Percentiles rank a stretch among this genome's conserved stretches.
phyloP scores from a whole-genome alignment of 495 filamentous ascomycete species.

The Parathielavia appendiculata region DNA sequence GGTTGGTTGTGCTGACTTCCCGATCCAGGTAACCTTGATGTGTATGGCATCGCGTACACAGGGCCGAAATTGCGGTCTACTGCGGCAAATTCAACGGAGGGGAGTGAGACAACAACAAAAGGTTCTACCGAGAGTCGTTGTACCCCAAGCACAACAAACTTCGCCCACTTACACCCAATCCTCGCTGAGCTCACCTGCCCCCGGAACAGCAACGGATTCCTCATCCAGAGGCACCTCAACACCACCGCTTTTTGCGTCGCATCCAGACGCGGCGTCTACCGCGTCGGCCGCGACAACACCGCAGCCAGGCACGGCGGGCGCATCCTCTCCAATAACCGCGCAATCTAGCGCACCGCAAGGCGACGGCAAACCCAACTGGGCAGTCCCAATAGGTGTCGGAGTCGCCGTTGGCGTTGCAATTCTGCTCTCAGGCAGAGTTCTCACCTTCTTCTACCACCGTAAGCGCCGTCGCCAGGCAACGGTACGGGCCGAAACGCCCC shows the following conservation, averaged over 20 bases:
- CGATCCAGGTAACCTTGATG: not conserved
- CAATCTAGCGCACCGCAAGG: not conserved
- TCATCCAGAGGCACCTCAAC: not conserved
- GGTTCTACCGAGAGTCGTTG: not conserved
- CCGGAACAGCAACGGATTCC: not conserved
- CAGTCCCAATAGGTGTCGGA: constrained; percentile 23
- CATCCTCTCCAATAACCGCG: not conserved
- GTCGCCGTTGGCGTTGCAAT: constrained; percentile 19
- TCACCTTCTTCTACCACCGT: constrained; percentile 26
- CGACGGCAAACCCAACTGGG: not conserved
- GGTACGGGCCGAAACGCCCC: constrained; percentile 22
- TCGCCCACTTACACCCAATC: not conserved
- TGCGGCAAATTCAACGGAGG: not conserved
- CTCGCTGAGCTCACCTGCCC: not conserved
- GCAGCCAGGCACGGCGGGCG: not conserved
- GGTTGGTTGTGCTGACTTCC: not conserved
- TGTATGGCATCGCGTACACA: not conserved
- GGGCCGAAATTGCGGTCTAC: not conserved
- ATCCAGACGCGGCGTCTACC: not conserved
- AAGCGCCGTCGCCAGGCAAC: constrained; percentile 19
- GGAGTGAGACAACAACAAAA: not conserved
- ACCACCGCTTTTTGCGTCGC: no score
- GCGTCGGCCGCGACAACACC: not conserved
- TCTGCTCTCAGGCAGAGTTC: constrained; percentile 14
- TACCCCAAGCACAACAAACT: not conserved